Evolutionary conservation across 1,284 basidiomycete species (phyloP), one percentile per base, ranked within the genome.

Genomic region (Cutaneotrichosporon spelunceum): DNA sequence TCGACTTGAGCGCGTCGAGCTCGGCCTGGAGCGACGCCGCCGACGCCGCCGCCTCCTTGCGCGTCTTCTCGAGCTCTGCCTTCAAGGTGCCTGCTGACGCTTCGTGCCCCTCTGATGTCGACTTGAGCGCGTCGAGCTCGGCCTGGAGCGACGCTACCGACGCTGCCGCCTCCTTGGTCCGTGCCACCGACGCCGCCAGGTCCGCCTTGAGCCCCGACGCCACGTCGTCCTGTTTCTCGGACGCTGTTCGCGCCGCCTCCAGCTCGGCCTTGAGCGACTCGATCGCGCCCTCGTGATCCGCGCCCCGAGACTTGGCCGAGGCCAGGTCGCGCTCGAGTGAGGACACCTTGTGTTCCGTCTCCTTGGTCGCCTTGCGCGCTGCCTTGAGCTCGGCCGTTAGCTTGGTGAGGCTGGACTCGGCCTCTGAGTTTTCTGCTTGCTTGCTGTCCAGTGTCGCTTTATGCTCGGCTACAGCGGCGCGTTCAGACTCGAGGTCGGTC

Each of bases 361-460:
- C 64, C n/a, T 42, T 27, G 3, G 53, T 34, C 4, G 42, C 53
- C 34, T 50, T 45, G 24, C 44, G 53, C 6, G 64, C 64, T 1
- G 53, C 57, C 47, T 62, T 57, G 21, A 62, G 52, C 14, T 62
- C 56, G 10, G 50, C 19, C 4, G 50, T 54, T 34, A 59, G 59
- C 39, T 57, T 56, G 13, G 64, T 42, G 3, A 57, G 45, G 16
- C 54, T 56, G 21, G 44, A 57, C 42, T 62, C 64, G 24, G 49
- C 53, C 29, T 57, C 47, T 30, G 39, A 21, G 29, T 36, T 52
- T 5, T 53, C 30, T 2, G 56, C 52, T 4, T 53, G 48, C 47
- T 33, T 54, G 50, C n/a, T 44, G 23, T 66, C 61, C 1, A 61
- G 48, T 34, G 60, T 56, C 27, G 36, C 58, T 44, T 60, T 49